Evolutionary conservation across 768 basidiomycete genomes (phyloP).

Genomic region (Trametes sanguinea): DNA sequence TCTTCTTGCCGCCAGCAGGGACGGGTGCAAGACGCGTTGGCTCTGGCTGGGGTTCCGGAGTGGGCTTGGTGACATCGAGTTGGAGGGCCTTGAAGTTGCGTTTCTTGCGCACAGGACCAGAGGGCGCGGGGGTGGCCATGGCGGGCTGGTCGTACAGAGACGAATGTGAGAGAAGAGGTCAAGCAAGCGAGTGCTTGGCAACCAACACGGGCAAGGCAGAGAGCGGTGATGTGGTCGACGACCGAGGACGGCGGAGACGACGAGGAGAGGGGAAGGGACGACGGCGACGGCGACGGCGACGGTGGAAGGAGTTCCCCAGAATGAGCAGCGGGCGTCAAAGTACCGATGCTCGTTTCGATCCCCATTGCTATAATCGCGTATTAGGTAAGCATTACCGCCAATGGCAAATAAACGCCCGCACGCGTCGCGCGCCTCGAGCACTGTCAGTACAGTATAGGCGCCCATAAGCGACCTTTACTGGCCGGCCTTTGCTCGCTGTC

Average conservation of each 20-base stretch:
- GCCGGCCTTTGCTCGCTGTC: constrained; percentile 2
- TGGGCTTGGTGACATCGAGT: constrained; percentile 57
- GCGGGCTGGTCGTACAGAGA: neutral
- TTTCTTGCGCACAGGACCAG: constrained; percentile 76
- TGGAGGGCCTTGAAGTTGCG: constrained; percentile 88
- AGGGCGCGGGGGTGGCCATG: constrained; percentile 22
- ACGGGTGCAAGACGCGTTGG: constrained; percentile 39
- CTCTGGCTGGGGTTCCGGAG: constrained; percentile 42
- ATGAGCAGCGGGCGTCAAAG: constrained; percentile 3
- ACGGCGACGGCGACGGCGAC: constrained; percentile 12
- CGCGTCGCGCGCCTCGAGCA: neutral
- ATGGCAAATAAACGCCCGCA: neutral
- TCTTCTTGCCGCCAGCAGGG: constrained; percentile 54
- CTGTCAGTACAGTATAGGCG: neutral
- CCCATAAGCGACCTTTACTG: neutral
- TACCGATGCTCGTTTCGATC: constrained; percentile 6
- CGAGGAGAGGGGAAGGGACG: constrained; percentile 2
- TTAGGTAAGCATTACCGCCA: constrained; percentile 6
- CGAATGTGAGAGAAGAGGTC: neutral
- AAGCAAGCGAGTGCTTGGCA: too few species aligned
- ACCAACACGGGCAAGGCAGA: neutral
- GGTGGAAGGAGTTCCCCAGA: constrained; percentile 16
- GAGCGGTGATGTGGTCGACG: neutral
- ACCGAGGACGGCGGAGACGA: constrained; percentile 3
- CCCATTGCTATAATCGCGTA: neutral